These are phyloP conservation scores for Trichocomaceae sp. DNA, from an alignment of 2,329 filamentous ascomycete species.

Conservation along the genomic window DNA sequence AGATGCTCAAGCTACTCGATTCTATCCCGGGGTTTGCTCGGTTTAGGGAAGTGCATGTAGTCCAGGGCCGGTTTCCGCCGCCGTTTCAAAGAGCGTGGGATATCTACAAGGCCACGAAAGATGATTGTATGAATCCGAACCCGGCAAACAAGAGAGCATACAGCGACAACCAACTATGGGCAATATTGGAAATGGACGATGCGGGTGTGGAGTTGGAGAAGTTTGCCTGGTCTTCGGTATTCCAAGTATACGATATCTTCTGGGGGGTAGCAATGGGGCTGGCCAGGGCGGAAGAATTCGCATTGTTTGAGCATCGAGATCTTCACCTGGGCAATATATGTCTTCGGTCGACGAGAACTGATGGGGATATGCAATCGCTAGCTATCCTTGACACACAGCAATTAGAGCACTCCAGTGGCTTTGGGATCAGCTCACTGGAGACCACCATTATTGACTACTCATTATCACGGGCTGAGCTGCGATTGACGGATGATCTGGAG, in stretches of 20 bases:
- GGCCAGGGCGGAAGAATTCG: conserved; percentile 54
- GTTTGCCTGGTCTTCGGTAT: conserved; percentile 36
- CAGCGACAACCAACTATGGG: conserved; percentile 53
- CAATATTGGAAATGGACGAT: conserved; percentile 60
- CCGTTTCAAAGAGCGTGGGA: conserved; percentile 45
- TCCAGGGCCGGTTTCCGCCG: conserved; percentile 50
- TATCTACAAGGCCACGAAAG: conserved; percentile 35
- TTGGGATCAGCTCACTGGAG: conserved; percentile 51
- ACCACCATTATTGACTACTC: conserved; percentile 64
- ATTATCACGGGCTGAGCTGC: conserved; percentile 54
- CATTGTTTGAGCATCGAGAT: conserved; percentile 60
- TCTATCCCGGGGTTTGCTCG: conserved; percentile 57
- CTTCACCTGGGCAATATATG: conserved; percentile 63
- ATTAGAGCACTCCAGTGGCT: conserved; percentile 31
- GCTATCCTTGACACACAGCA: conserved; percentile 25
- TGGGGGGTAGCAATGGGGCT: conserved; percentile 59
- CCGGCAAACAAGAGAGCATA: conserved; percentile 50
- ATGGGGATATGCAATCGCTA: conserved; percentile 28
- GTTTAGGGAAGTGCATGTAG: conserved; percentile 53
- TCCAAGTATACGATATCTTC: conserved; percentile 57
- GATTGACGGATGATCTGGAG: conserved; percentile 19
- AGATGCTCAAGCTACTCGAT: conserved; percentile 52
- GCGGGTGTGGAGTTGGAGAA: conserved; percentile 54
- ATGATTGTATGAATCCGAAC: conserved; percentile 50
- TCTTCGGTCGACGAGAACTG: conserved; percentile 36